Evolutionary conservation across 768 basidiomycete genomes (phyloP).

Genomic region (Paxillus rubicundulus): DNA sequence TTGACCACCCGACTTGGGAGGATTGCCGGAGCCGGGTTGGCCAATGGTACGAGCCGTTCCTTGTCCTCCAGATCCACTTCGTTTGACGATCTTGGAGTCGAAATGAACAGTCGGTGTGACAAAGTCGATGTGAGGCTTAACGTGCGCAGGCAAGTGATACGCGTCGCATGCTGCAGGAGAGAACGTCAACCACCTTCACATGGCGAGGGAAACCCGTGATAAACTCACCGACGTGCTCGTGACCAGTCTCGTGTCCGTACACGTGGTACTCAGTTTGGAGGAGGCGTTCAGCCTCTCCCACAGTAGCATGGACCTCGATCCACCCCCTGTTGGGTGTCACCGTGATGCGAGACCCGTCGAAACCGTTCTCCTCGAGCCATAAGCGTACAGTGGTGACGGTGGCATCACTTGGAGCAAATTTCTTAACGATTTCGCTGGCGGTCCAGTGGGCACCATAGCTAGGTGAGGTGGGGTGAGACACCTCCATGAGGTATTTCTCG

Average conservation of each 20-base stretch:
- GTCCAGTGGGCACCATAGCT: slow-evolving; percentile 41
- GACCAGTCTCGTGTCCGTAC: slow-evolving; percentile 31
- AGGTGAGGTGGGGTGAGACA: slow-evolving; percentile 38
- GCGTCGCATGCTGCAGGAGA: slow-evolving; percentile 28
- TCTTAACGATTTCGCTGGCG: slow-evolving; percentile 31
- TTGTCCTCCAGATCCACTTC: not conserved
- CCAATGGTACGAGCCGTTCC: slow-evolving; percentile 1
- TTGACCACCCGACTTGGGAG: slow-evolving; percentile 24
- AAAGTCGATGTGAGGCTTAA: slow-evolving; percentile 35
- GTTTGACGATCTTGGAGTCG: slow-evolving; percentile 11
- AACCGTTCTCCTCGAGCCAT: slow-evolving; percentile 35
- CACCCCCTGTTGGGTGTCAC: slow-evolving; percentile 29
- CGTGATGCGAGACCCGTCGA: slow-evolving; percentile 28
- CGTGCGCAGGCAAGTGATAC: slow-evolving; percentile 34
- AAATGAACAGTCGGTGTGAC: slow-evolving; percentile 39
- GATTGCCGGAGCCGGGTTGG: slow-evolving; percentile 6
- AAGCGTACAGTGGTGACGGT: slow-evolving; percentile 31
- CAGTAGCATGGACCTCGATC: slow-evolving; percentile 36
- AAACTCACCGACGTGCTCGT: slow-evolving; percentile 31
- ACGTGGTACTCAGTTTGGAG: slow-evolving; percentile 38
- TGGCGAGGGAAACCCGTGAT: not conserved
- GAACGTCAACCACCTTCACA: not conserved
- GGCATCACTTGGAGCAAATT: slow-evolving; percentile 37
- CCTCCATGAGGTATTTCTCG: slow-evolving; percentile 35
- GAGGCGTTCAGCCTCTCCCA: slow-evolving; percentile 38